Evolutionary conservation across 176 grass and related monocot genomes (phyloP).

Genomic region (Poa pratensis): DNA sequence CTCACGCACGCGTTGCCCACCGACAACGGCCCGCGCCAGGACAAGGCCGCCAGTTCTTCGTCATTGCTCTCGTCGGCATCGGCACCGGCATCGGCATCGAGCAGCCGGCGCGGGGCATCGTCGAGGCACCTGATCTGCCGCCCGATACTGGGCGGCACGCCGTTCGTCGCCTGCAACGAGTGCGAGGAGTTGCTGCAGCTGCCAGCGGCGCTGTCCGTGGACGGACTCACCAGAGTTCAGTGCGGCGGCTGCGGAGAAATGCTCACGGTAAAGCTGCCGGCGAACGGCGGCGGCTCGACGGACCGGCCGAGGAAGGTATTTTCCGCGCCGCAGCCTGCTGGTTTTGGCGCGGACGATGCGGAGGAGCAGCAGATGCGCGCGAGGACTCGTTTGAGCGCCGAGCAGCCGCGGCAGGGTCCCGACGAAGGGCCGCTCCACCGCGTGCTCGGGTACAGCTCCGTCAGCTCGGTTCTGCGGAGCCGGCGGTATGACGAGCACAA

Average conservation of each 20-base stretch:
- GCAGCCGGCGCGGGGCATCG: conserved; percentile 28
- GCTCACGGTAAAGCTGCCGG: conserved; percentile 58
- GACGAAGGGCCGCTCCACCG: conserved; percentile 45
- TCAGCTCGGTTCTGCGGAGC: conserved; percentile 52
- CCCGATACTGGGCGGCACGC: conserved; percentile 66
- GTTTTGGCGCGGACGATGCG: neutral
- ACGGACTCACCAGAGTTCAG: conserved; percentile 48
- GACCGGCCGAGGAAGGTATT: conserved; percentile 46
- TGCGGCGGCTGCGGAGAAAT: conserved; percentile 71
- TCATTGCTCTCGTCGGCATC: neutral
- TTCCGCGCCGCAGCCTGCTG: conserved; percentile 57
- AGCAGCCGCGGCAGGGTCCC: conserved; percentile 36
- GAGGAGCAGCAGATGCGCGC: conserved; percentile 11
- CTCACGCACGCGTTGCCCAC: conserved; percentile 49
- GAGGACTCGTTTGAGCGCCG: conserved; percentile 42
- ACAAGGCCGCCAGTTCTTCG: neutral
- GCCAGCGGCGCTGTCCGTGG: conserved; percentile 38
- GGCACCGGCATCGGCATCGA: conserved; percentile 8
- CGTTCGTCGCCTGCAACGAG: conserved; percentile 68
- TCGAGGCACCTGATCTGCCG: conserved; percentile 54
- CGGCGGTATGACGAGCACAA: conserved; percentile 45
- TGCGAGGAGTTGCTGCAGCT: conserved; percentile 69
- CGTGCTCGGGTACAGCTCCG: conserved; percentile 58
- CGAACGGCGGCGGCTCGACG: conserved; percentile 16
- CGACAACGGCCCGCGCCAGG: conserved; percentile 1